A percentile compares a stretch with the other conserved stretches of the same genome.
Conservation (phyloP, 345 rosid genomes). For the Cardamine occulta region DNA sequence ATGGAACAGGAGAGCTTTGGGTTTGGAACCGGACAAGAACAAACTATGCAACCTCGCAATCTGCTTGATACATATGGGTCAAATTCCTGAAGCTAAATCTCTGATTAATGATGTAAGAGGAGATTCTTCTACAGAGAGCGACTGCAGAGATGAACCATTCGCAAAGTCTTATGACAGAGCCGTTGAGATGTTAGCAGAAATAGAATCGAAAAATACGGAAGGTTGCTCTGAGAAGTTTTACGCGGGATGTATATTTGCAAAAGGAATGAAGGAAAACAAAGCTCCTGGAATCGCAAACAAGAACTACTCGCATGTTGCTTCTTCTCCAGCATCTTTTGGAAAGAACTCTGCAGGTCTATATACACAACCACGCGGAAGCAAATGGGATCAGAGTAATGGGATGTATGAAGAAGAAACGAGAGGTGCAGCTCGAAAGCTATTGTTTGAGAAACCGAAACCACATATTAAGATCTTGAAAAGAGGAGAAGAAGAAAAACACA, state of each 20-base stretch:
- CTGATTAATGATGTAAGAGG: conserved; percentile 58
- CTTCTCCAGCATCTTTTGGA: conserved; percentile 37
- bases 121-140: conserved; percentile 42
- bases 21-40: conserved; percentile 68
- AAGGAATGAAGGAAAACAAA: conserved; percentile 38
- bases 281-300: conserved; percentile 30
- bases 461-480: conserved; percentile 8
- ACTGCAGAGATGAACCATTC: conserved; percentile 62
- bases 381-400: conserved; percentile 31
- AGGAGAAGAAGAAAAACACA: conserved; percentile 19
- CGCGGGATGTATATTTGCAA: conserved; percentile 37
- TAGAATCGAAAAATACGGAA: conserved; percentile 41
- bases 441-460: conserved; percentile 37
- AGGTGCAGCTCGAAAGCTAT: conserved; percentile 42
- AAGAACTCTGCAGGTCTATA: conserved; percentile 44
- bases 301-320: conserved; percentile 17
- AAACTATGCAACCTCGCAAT: conserved; percentile 77
- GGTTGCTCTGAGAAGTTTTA: conserved; percentile 31
- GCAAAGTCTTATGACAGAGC: conserved; percentile 73
- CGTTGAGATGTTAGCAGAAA: conserved; percentile 51
- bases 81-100: conserved; percentile 66
- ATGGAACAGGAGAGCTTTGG: conserved; percentile 61
- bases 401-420: conserved; percentile 29
- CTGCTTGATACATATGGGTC: conserved; percentile 75
- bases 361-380: conserved; percentile 47